Percentiles rank a stretch among this genome's conserved stretches.
These are phyloP conservation scores for Oryza longistaminata DNA, from an alignment of 176 grass and related monocot species.

Conservation along the genomic window DNA sequence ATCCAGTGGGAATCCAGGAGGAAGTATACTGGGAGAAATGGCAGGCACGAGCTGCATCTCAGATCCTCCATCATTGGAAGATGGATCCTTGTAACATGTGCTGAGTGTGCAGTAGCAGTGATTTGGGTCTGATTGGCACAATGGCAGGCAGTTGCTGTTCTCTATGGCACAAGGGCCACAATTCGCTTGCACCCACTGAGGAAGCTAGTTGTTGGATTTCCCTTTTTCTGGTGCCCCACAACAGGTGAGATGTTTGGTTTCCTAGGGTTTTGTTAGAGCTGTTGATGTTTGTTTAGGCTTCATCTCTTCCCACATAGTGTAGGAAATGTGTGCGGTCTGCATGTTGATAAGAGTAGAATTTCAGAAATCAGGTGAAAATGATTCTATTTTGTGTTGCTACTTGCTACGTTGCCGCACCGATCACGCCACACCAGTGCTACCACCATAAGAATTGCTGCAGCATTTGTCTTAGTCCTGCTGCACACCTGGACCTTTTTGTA, in stretches of 20 bases:
- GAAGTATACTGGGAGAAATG: slow-evolving; percentile 41
- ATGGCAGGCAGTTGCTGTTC: slow-evolving; percentile 39
- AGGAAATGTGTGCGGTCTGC: not conserved
- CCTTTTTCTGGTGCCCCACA: slow-evolving; percentile 31
- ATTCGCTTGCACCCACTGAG: slow-evolving; percentile 44
- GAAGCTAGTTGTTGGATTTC: slow-evolving; percentile 47
- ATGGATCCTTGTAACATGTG: slow-evolving; percentile 54
- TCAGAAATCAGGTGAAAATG: slow-evolving; percentile 13
- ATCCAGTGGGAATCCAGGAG: slow-evolving; percentile 52
- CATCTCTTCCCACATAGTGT: not conserved
- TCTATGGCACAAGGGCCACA: slow-evolving; percentile 45
- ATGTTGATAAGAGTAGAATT: slow-evolving; percentile 9
- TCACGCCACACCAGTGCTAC: slow-evolving; percentile 16
- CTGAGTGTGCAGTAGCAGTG: slow-evolving; percentile 44
- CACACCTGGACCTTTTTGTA: slow-evolving; percentile 34
- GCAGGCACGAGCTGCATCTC: slow-evolving; percentile 40
- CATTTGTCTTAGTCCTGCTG: slow-evolving; percentile 39
- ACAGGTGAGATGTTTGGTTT: slow-evolving; percentile 32
- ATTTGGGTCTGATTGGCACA: slow-evolving; percentile 45
- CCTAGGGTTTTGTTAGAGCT: slow-evolving; percentile 20
- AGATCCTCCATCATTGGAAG: slow-evolving; percentile 47
- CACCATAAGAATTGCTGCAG: slow-evolving; percentile 28
- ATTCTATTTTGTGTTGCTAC: slow-evolving; percentile 7
- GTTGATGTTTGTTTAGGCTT: slow-evolving; percentile 12
- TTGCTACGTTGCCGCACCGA: slow-evolving; percentile 29